Evolutionary conservation across 106 monocot genomes (phyloP), one percentile per base, ranked within the genome.

Genomic region (Phalaenopsis aphrodite): DNA sequence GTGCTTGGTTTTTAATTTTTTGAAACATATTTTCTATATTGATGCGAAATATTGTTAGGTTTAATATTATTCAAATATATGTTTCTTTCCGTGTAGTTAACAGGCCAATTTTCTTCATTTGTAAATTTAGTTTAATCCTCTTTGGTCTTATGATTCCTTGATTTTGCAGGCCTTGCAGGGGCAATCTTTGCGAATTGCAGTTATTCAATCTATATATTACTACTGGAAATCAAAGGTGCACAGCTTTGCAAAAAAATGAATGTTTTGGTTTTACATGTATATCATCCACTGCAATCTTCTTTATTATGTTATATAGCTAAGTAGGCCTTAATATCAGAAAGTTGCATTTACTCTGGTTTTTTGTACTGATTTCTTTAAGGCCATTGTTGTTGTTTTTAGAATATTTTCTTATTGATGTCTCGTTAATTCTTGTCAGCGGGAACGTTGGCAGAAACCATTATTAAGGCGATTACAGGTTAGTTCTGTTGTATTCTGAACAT

Each of bases 381-480:
- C 12, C 10, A 19, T 69, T 56, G 75, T 79, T 47, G 66, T 21
- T 65, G 45, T 56, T 66, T 30, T 37, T 78, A 55, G 66, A 49
- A 58, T 80, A 61, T 75, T 73, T 80, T 77, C 80, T 85, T 77
- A 87, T 77, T 14, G 72, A 66, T 88, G 41, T 5, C 82, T 79
- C 79, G 38, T 73, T 78, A 49, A 7, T 87, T 41, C 81, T 72
- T 90, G 73, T 86, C 90, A 99, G 98, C 84, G 98, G 56, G 93
- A 91, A 67, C 86, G 73, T 78, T 99, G 94, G 98, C 94, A 99
- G 84, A 99, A 99, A 83, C 98, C 98, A 81, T 87, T 99, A 83
- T 75, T 99, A 78, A 90, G 94, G 48, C 87, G 84, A 19, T 89
- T 99, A 86, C 98, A 99, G 94, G 98, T 94, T 69, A 87, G 85